A percentile compares a stretch with the other conserved stretches of the same genome.
These are phyloP conservation scores for Fusarium pseudonygamai DNA, from an alignment of 2,329 filamentous ascomycete genomes.

Conservation along the genomic window DNA sequence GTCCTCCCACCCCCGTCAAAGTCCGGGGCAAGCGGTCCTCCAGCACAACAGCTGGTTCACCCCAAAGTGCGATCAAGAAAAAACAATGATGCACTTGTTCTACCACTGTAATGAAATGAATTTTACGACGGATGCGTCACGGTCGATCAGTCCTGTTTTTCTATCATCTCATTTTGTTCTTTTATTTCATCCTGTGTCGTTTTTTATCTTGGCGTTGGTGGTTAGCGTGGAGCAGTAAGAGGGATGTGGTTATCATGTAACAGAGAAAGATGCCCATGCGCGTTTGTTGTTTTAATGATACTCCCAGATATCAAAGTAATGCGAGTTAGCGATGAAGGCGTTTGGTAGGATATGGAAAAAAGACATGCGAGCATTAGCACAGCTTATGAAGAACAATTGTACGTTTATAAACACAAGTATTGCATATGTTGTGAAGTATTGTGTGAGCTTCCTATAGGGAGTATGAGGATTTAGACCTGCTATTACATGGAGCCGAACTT, in stretches of 20 bases:
- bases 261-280: background rate
- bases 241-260: slow-evolving; percentile 14
- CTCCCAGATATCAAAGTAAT: slow-evolving; percentile 15
- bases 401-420: background rate
- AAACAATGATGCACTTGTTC: slow-evolving; percentile 22
- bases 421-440: background rate
- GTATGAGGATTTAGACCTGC: too few species aligned
- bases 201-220: slow-evolving; percentile 40
- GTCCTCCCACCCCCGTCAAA: slow-evolving; percentile 19
- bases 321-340: slow-evolving; percentile 31
- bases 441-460: rapidly evolving
- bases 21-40: slow-evolving; percentile 26
- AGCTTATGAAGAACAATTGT: slow-evolving; percentile 23
- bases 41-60: background rate
- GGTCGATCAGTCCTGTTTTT: slow-evolving; percentile 16
- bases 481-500: too few species aligned
- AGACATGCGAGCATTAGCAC: slow-evolving; percentile 9
- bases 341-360: slow-evolving; percentile 32
- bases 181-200: slow-evolving; percentile 5
- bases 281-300: slow-evolving; percentile 10
- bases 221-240: slow-evolving; percentile 23
- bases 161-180: background rate
- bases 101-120: slow-evolving; percentile 38
- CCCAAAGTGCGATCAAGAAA: slow-evolving; percentile 1
- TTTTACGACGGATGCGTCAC: slow-evolving; percentile 35